Conservation (phyloP, 2,329 filamentous ascomycete genomes). For the Parafenestella ontariensis region DNA sequence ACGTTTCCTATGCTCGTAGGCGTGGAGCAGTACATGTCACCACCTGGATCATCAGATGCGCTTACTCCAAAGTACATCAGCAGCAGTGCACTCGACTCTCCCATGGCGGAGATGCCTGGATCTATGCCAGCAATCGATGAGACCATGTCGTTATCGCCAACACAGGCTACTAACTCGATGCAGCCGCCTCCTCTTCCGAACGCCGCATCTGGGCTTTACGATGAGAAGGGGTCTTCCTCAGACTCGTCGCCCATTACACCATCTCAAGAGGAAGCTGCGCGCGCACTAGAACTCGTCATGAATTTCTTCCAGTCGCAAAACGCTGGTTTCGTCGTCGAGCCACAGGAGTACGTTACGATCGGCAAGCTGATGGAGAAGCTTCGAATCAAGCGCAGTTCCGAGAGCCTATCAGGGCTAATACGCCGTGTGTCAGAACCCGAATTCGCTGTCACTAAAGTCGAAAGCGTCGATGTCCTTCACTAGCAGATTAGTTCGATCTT, state of each 20-base stretch:
- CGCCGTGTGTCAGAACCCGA: conserved; percentile 47
- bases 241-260: conserved; percentile 63
- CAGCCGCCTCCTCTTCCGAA: conserved; percentile 55
- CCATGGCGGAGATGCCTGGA: conserved; percentile 55
- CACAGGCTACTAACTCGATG: conserved; percentile 51
- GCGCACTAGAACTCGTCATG: conserved; percentile 81
- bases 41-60: conserved; percentile 59
- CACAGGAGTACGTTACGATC: conserved; percentile 78
- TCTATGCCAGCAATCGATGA: conserved; percentile 52
- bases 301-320: conserved; percentile 79
- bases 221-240: conserved; percentile 26
- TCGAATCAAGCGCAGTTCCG: conserved; percentile 66
- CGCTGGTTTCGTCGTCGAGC: conserved; percentile 73
- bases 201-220: conserved; percentile 42
- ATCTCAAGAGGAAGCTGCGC: conserved; percentile 84
- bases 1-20: conserved; percentile 77
- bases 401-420: conserved; percentile 40
- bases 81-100: conserved; percentile 58
- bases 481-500: conserved; percentile 18
- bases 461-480: conserved; percentile 40
- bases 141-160: conserved; percentile 45
- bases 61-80: conserved; percentile 62
- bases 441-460: conserved; percentile 38
- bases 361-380: conserved; percentile 87
- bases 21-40: conserved; percentile 65